Evolutionary conservation across 169 alveolate species (phyloP).

Genomic region (Cryptosporidium sp.): DNA sequence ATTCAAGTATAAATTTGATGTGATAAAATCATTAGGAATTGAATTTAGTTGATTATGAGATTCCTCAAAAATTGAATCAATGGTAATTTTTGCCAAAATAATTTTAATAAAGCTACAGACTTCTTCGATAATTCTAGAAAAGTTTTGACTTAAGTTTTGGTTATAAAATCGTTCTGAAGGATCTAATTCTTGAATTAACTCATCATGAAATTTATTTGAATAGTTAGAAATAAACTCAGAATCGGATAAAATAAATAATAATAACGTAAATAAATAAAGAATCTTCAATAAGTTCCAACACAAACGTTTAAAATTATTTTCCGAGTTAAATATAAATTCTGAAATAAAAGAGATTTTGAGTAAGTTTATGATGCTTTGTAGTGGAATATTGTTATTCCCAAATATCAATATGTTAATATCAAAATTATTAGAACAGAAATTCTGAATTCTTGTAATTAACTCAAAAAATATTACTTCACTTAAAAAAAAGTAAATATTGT

Average conservation of each 20-base stretch:
- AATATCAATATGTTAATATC: background rate
- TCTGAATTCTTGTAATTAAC: constrained; percentile 7
- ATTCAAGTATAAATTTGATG: background rate
- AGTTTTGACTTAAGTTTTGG: background rate
- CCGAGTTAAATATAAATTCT: background rate
- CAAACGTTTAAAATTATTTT: background rate
- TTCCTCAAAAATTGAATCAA: background rate
- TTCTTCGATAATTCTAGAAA: constrained; percentile 22
- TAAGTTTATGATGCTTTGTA: constrained; percentile 17
- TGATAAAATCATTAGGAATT: background rate
- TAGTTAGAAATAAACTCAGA: background rate
- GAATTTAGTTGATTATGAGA: background rate
- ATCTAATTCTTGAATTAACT: background rate
- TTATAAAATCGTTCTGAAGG: background rate
- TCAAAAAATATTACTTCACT: constrained; percentile 4
- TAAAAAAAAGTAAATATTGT: background rate
- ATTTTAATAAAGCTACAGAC: background rate
- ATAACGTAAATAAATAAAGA: background rate
- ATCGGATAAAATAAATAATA: constrained; percentile 13
- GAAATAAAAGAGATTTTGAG: constrained; percentile 1
- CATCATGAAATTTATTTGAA: background rate
- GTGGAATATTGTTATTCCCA: background rate
- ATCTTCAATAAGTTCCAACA: background rate
- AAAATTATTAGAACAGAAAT: background rate
- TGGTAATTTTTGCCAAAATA: background rate